Base-by-base conservation (phyloP, 495 filamentous ascomycete species). In the Lepraria neglecta region DNA sequence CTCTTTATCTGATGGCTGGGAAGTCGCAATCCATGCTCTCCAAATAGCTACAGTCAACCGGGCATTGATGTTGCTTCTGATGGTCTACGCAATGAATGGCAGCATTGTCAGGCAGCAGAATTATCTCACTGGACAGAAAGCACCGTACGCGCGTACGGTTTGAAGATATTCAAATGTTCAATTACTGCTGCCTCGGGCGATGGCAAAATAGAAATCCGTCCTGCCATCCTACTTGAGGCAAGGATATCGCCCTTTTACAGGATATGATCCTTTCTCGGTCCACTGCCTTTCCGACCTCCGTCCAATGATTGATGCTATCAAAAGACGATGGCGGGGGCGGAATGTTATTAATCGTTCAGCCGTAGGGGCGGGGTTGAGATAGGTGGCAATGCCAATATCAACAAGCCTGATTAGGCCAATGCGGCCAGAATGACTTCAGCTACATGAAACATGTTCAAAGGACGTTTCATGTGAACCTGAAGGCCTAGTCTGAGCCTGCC, bases 311-410 rank as follows among this genome's bases (percentile, higher is more conserved):
- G 56, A 19, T 42, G 15, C 30, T 59, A 40, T 31, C 33, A 35
- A 9, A 35, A 42, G 14, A 19, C 27, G 53, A 56, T 57, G 60
- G 53, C 60, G 60, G 56, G 58, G 53, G 53, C 42, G 55, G 44
- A 62, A 57, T 62, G 53, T 50, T 30, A 47, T 43, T 62, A 62
- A 46, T 46, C 21, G n/a, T 57, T 24, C 57, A 43, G 28, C 58
- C 58, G 15, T 21, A 42, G 14, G 33, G 57, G 46, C 21, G 45
- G 57, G 57, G 57, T 28, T 38, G 33, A 21, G 31, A 59, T 19
- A 27, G 35, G 31, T 44, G 47, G 57, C 27, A 24, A 38, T 40
- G 19, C 14, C 10, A 33, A 9, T 12, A 46, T 45, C 17, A 30
- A 1, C 10, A 38, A 10, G 5, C 9, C 9, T 12, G 35, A 38